A percentile compares a stretch with the other conserved stretches of the same genome.
Evolutionary conservation across 2,329 filamentous ascomycete genomes (phyloP).

Genomic region (Cephalotrichum gorgonifer): DNA sequence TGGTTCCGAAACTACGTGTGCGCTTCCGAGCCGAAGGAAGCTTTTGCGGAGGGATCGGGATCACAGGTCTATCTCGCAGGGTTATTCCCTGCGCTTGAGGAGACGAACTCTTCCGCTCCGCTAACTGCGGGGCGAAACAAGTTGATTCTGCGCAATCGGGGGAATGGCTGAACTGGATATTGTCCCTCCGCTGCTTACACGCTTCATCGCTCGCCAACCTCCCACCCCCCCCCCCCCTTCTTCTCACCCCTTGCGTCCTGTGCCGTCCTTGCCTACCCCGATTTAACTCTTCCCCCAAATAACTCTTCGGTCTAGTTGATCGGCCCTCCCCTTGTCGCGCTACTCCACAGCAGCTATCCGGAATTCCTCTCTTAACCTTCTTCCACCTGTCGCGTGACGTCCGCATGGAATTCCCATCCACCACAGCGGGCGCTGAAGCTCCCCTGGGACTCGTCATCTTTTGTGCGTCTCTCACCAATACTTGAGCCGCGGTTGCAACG

Average conservation of each 20-base stretch:
- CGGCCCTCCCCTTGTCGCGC: no score
- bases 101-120: neutral
- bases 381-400: neutral
- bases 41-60: neutral
- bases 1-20: no score
- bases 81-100: neutral
- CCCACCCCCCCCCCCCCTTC: neutral
- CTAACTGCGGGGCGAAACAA: neutral
- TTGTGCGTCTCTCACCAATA: neutral
- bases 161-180: neutral
- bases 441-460: neutral
- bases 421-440: neutral
- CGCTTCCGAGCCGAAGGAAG: no score
- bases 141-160: neutral
- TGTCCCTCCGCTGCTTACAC: neutral
- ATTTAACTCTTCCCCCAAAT: neutral
- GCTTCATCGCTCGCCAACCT: neutral
- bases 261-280: no score
- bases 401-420: neutral
- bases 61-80: neutral
- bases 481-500: neutral
- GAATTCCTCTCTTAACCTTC: neutral
- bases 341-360: neutral
- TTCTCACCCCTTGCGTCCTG: neutral
- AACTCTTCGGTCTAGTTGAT: no score